Conservation (phyloP, 108 stramenopile genomes). For the Tribonema minus region DNA sequence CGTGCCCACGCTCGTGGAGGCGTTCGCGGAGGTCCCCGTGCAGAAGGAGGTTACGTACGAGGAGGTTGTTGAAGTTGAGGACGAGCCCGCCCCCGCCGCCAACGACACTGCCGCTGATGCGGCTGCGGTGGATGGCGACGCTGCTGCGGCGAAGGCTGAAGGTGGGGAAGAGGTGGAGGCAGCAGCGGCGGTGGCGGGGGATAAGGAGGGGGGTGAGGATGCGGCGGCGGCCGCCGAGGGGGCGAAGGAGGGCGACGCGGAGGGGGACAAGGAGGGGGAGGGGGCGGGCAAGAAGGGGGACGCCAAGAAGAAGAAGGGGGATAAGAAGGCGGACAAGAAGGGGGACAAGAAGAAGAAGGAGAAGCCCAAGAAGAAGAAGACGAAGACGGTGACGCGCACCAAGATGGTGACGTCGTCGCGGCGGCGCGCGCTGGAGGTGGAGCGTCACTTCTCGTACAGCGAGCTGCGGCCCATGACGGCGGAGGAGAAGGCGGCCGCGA, state of each 20-base stretch:
- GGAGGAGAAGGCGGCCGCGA: slow-evolving; percentile 67
- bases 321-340: slow-evolving; percentile 53
- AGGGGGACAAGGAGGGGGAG: slow-evolving; percentile 41
- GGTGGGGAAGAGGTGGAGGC: slow-evolving; percentile 32
- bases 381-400: slow-evolving; percentile 66
- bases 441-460: slow-evolving; percentile 10
- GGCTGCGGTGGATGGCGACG: slow-evolving; percentile 75
- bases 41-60: slow-evolving; percentile 53
- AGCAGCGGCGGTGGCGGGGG: slow-evolving; percentile 7
- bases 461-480: slow-evolving; percentile 29
- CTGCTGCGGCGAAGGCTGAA: slow-evolving; percentile 55
- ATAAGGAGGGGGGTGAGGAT: slow-evolving; percentile 37
- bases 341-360: slow-evolving; percentile 18
- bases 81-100: background rate
- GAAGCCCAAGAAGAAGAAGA: slow-evolving; percentile 67
- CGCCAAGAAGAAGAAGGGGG: slow-evolving; percentile 43
- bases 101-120: slow-evolving; percentile 46
- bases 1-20: slow-evolving; percentile 75
- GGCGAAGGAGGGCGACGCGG: slow-evolving; percentile 16
- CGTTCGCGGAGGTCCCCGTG: slow-evolving; percentile 83
- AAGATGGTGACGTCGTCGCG: slow-evolving; percentile 19
- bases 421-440: slow-evolving; percentile 12
- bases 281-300: slow-evolving; percentile 45
- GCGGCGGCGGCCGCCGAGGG: background rate
- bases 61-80: background rate